A percentile compares a stretch with the other conserved stretches of the same genome.
phyloP scores from a whole-genome alignment of 352 stramenopile genomes.

The Lagenidium sp. region DNA sequence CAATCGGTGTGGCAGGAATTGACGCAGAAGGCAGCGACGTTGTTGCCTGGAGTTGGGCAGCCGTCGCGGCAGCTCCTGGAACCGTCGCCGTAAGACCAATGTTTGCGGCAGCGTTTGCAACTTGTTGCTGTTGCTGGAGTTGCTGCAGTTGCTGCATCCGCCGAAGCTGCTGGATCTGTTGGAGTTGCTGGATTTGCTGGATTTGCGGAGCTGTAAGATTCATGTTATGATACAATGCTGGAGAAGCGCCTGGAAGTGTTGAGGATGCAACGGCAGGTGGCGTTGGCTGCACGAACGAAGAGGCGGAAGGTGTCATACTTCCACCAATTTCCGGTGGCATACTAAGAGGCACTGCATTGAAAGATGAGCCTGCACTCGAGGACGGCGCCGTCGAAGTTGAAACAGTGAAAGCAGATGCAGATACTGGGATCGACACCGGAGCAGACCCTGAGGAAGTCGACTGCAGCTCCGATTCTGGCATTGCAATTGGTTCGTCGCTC shows the following conservation, averaged over 20 bases:
- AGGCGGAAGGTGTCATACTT: slow-evolving; percentile 12
- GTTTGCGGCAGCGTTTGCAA: slow-evolving; percentile 22
- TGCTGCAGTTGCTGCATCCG: slow-evolving; percentile 64
- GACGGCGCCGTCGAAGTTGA: slow-evolving; percentile 8
- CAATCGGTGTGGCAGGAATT: neutral
- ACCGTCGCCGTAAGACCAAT: slow-evolving; percentile 20
- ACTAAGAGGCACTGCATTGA: slow-evolving; percentile 50
- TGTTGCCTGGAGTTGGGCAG: slow-evolving; percentile 20
- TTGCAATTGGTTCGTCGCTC: slow-evolving; percentile 71
- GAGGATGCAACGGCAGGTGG: slow-evolving; percentile 23
- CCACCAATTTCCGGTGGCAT: slow-evolving; percentile 67
- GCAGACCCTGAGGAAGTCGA: too few species aligned
- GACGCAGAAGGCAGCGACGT: neutral
- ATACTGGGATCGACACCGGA: too few species aligned
- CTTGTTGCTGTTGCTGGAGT: slow-evolving; percentile 61
- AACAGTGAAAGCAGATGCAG: too few species aligned
- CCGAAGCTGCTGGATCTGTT: slow-evolving; percentile 80
- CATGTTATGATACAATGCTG: slow-evolving; percentile 70
- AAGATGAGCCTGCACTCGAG: slow-evolving; percentile 22
- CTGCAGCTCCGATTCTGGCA: slow-evolving; percentile 77
- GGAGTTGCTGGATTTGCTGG: slow-evolving; percentile 79
- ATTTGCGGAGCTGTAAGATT: slow-evolving; percentile 66
- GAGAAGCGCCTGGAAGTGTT: slow-evolving; percentile 12
- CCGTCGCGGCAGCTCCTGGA: slow-evolving; percentile 13
- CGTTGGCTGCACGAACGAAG: slow-evolving; percentile 24